Evolutionary conservation across 176 grass and related monocot genomes (phyloP), one percentile per base, ranked within the genome.

Genomic region (Ananas comosus): DNA sequence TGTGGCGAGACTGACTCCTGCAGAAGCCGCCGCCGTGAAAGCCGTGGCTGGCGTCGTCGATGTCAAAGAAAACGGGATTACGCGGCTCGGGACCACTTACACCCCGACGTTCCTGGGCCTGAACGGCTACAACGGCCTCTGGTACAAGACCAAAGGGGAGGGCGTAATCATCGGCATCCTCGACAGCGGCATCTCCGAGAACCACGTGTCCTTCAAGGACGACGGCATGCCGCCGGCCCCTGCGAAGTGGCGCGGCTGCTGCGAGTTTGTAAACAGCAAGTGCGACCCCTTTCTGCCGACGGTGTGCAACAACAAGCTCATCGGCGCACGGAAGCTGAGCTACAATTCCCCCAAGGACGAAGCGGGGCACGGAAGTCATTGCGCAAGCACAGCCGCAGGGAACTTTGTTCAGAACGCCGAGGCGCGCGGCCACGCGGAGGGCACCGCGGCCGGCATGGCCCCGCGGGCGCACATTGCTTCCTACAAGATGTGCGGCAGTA

Each of bases 391-490:
- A 6, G 74, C 80, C 12, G 74, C 74, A 6, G 80, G 80, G 17
- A 17, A 72, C 21, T 83, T 68, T 29, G 80, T 83, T 12, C 29
- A 51, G 4, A 16, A 13, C 56, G 74, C 67, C 33, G 57, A 65
- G 14, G 77, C 29, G 57, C 63, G 23, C 23, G 49, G 67, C 4
- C 52, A 59, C 63, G 48, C 72, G 3, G 3, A 23, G 27, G 63
- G 69, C 49, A 71, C 6, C 1, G 85, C 81, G 51, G 76, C 74
- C 2, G 80, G 80, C 25, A 72, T 78, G 66, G 80, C 80, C 24
- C 80, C 80, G 33, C 74, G 74, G 22, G 74, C 74, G 12, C 80
- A 83, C 70, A 16, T 83, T 49, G 80, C 80, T 25, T 52, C 74
- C 12, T 83, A 83, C 68, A 51, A 78, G 63, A 21, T 51, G 2